A percentile compares a stretch with the other conserved stretches of the same genome.
phyloP scores from a whole-genome alignment of 768 basidiomycete species.

The Serendipita sp. region DNA sequence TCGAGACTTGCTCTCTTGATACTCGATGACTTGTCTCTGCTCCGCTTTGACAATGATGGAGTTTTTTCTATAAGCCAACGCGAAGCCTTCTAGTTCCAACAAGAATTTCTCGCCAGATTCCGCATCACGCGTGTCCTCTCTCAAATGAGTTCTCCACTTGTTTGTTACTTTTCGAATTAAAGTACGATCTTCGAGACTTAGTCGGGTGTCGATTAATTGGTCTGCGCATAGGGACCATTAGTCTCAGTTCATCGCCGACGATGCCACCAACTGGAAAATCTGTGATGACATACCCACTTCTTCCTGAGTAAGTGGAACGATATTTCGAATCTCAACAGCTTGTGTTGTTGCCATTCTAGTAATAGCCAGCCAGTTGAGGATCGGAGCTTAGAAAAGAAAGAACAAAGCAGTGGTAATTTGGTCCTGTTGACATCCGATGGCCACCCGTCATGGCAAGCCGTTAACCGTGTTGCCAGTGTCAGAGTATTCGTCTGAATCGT shows the following conservation, averaged over 20 bases:
- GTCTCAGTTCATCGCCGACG: conserved; percentile 4
- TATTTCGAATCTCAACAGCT: neutral
- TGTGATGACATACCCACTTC: conserved; percentile 17
- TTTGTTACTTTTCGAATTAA: conserved; percentile 63
- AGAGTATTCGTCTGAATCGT: too few species aligned
- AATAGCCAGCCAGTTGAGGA: neutral
- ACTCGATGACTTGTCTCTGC: conserved; percentile 70
- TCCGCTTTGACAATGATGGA: conserved; percentile 77
- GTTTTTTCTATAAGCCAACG: conserved; percentile 59
- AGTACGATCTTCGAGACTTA: conserved; percentile 61
- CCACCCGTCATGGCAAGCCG: too few species aligned
- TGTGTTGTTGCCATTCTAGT: neutral
- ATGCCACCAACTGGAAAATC: neutral
- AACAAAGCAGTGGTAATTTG: neutral
- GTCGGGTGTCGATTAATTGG: conserved; percentile 62
- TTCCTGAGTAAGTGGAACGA: conserved; percentile 14
- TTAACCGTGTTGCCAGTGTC: too few species aligned
- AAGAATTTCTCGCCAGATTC: conserved; percentile 70
- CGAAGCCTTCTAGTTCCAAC: conserved; percentile 62
- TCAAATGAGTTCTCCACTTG: conserved; percentile 62
- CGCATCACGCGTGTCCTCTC: conserved; percentile 34
- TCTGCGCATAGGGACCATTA: conserved; percentile 31
- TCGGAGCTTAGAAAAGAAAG: neutral
- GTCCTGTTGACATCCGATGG: neutral
- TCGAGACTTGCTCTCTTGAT: conserved; percentile 50